Evolutionary conservation across 1,284 basidiomycete genomes (phyloP), one percentile per base, ranked within the genome.

Genomic region (Melanopsichium pennsylvanicum): DNA sequence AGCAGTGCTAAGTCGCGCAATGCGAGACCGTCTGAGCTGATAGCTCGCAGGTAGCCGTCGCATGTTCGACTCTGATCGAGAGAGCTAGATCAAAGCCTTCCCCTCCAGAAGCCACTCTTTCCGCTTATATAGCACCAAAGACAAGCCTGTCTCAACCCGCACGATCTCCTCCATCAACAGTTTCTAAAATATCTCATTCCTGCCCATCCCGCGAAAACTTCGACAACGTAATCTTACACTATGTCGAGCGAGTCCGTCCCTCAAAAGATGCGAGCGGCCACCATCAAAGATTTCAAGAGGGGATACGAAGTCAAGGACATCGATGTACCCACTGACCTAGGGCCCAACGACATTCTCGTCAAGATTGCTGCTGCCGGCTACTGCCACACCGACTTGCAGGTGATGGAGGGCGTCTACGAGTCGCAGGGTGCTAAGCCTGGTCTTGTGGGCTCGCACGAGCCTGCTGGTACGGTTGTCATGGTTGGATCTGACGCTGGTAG

Each of bases 371-470:
- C 74, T 9, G 72, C 72, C 6, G 74, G 74, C 22, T 66, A 67
- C 52, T 76, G 74, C 41, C 74, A 76, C 45, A 76, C 74, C 11
- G 74, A 76, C 58, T 37, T 74, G 42, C 74, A 76, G 44, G 70
- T 72, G n/a, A 50, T 62, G 41, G 66, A 76, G 11, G 74, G 74
- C 19, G 72, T 74, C 2, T 72, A 70, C 50, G 60, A 72, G 37
- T 56, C 54, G 15, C 54, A 57, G 26, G 74, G 74, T 21, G 66
- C 69, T 32, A 66, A 70, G 47, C 58, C 61, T 3, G 74, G 74
- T 27, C 57, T 74, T 9, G 68, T 76, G n/a, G 74, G 74, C 36
- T 63, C 58, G 39, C 74, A 76, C 50, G 74, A 76, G 52, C 74
- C 74, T 15, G 74, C 56, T 10, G 76, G 76, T 25, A 69, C 56